Percentiles rank a stretch among this genome's conserved stretches.
Conservation (phyloP, 2,329 filamentous ascomycete species). For the Aureobasidium pullulans region DNA sequence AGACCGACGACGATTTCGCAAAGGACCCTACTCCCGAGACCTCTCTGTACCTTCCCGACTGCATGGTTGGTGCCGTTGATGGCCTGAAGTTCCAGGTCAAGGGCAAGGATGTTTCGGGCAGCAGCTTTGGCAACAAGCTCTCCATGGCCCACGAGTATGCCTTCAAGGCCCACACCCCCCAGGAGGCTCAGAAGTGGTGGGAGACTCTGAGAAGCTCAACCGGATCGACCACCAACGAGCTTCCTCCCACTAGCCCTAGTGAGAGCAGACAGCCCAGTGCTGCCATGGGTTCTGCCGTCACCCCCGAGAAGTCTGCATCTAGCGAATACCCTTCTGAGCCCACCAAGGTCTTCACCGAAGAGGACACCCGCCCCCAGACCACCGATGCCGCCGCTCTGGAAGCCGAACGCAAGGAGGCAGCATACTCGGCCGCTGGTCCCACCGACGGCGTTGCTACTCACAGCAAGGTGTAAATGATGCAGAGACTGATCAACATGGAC, state of each 20-base stretch:
- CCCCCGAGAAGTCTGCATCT: not conserved
- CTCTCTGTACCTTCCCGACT: conserved; percentile 88
- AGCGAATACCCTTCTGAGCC: not conserved
- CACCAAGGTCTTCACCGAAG: conserved; percentile 4
- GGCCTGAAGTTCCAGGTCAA: conserved; percentile 90
- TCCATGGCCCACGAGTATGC: conserved; percentile 69
- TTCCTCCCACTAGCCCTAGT: conserved; percentile 28
- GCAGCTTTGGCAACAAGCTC: conserved; percentile 71
- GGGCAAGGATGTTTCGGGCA: conserved; percentile 81
- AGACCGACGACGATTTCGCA: conserved; percentile 70
- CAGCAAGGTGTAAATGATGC: not conserved
- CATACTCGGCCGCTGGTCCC: conserved; percentile 4
- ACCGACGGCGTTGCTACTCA: conserved; percentile 9
- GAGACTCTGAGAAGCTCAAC: conserved; percentile 59
- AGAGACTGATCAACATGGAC: not conserved
- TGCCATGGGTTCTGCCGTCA: not conserved
- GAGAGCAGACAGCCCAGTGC: conserved; percentile 14
- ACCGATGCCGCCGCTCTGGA: conserved; percentile 15
- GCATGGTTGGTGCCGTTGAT: conserved; percentile 62
- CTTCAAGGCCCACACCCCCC: conserved; percentile 79
- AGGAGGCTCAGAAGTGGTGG: conserved; percentile 81
- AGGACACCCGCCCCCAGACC: conserved; percentile 5
- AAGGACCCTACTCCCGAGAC: conserved; percentile 76
- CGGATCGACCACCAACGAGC: conserved; percentile 40
- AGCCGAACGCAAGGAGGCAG: conserved; percentile 13